phyloP scores from a whole-genome alignment of 345 rosid genomes.

The Ailanthus altissimus region DNA sequence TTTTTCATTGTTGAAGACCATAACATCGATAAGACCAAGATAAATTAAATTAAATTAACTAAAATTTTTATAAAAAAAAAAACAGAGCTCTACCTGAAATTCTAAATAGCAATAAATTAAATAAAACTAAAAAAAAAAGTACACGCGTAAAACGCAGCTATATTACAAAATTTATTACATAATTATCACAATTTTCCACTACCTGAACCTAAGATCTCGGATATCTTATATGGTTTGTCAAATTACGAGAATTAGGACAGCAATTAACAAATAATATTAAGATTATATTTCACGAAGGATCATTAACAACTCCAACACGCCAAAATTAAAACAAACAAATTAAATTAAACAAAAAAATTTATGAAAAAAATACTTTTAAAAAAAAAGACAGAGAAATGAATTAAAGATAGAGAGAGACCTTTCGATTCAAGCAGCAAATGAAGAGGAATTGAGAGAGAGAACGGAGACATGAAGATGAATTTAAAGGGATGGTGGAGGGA shows the following conservation, averaged over 20 bases:
- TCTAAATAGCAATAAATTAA: not conserved
- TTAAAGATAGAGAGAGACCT: not conserved
- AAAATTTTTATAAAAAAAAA: not conserved
- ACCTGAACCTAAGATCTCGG: constrained; percentile 18
- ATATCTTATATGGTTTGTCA: not conserved
- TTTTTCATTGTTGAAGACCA: not conserved
- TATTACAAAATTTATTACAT: not conserved
- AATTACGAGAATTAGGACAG: not conserved
- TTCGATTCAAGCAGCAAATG: constrained; percentile 6
- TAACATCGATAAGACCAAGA: constrained; percentile 1
- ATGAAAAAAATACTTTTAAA: not conserved
- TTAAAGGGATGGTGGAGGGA: constrained; percentile 19
- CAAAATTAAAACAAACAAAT: not conserved
- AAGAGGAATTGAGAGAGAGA: not conserved
- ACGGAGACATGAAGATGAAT: constrained; percentile 5
- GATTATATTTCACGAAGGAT: constrained; percentile 8
- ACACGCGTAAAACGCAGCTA: not conserved
- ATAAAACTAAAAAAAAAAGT: not conserved
- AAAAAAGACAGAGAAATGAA: not conserved
- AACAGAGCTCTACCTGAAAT: not conserved
- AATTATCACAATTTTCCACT: not conserved
- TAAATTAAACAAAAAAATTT: not conserved
- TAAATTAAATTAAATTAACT: not conserved
- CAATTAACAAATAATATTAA: constrained; percentile 16
- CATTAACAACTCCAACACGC: constrained; percentile 1